These are phyloP conservation scores for Nakazawaea anatomiae DNA, from an alignment of 805 yeast species.

Conservation along the genomic window DNA sequence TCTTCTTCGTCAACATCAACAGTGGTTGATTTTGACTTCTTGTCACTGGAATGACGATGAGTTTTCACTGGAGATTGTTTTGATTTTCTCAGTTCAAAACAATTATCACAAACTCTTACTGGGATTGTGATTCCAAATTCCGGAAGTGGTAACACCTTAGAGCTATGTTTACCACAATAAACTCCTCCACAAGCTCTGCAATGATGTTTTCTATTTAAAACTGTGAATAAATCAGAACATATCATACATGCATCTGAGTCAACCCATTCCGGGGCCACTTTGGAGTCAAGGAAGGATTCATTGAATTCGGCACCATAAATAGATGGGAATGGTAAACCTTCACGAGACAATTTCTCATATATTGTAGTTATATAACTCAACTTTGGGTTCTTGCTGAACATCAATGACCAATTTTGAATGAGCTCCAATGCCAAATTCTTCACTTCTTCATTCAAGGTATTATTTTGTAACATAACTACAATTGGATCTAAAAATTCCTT, in stretches of 20 bases:
- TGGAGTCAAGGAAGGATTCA: slow-evolving; percentile 67
- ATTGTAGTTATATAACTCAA: slow-evolving; percentile 57
- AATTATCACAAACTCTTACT: slow-evolving; percentile 91
- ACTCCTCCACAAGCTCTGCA: slow-evolving; percentile 98
- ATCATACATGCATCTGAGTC: slow-evolving; percentile 95
- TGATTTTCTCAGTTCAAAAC: slow-evolving; percentile 57
- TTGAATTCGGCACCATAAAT: slow-evolving; percentile 34
- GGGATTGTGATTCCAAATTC: slow-evolving; percentile 82
- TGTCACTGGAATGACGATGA: slow-evolving; percentile 2
- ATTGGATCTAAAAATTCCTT: slow-evolving; percentile 83
- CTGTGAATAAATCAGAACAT: slow-evolving; percentile 73
- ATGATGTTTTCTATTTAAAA: slow-evolving; percentile 89
- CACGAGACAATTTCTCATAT: slow-evolving; percentile 52
- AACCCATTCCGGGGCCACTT: slow-evolving; percentile 96
- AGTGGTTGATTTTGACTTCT: slow-evolving; percentile 18
- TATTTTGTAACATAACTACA: slow-evolving; percentile 34
- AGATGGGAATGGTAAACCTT: slow-evolving; percentile 65
- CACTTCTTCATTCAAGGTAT: slow-evolving; percentile 40
- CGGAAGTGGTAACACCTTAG: slow-evolving; percentile 64
- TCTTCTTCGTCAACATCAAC: slow-evolving; percentile 48
- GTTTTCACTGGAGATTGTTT: slow-evolving; percentile 17
- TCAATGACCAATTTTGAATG: slow-evolving; percentile 72
- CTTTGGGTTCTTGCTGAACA: slow-evolving; percentile 63
- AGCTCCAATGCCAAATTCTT: slow-evolving; percentile 54
- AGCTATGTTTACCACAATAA: slow-evolving; percentile 81